Conservation (phyloP, 805 yeast species). For the Komagataella mondaviorum region DNA sequence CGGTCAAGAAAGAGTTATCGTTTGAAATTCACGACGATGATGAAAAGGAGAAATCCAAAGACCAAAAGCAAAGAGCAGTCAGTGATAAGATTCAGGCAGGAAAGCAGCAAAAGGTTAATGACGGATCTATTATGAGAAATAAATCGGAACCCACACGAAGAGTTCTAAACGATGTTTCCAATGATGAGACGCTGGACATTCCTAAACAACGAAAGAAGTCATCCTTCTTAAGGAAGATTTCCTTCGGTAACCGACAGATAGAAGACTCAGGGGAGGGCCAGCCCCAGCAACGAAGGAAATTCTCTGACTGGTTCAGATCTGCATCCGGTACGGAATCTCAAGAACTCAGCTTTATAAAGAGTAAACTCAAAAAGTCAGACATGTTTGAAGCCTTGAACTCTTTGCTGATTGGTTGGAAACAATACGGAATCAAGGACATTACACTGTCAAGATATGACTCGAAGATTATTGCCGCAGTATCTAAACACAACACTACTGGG, state of each 20-base stretch:
- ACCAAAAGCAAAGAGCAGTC: not conserved
- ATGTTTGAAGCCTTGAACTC: conserved; percentile 53
- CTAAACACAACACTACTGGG: conserved; percentile 47
- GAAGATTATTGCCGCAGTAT: conserved; percentile 45
- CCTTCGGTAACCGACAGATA: conserved; percentile 31
- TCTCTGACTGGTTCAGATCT: conserved; percentile 28
- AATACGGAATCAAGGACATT: conserved; percentile 52
- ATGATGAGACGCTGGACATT: conserved; percentile 4
- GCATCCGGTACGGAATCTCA: conserved; percentile 8
- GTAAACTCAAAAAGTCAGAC: conserved; percentile 30
- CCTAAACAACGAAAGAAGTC: conserved; percentile 21
- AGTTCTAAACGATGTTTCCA: not conserved
- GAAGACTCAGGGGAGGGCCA: conserved; percentile 1
- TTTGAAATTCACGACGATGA: conserved; percentile 4
- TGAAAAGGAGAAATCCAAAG: not conserved
- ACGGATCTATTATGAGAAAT: not conserved
- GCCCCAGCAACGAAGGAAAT: conserved; percentile 5
- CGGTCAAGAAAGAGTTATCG: conserved; percentile 14
- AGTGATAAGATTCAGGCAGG: conserved; percentile 4
- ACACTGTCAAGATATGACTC: conserved; percentile 25
- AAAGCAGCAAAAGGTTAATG: conserved; percentile 11
- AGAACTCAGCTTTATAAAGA: conserved; percentile 10
- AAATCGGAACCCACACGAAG: not conserved
- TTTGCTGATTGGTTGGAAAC: conserved; percentile 53
- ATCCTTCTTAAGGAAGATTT: conserved; percentile 32